Conservation (phyloP, 148 eudicot genomes). For the Camellia sinensis region DNA sequence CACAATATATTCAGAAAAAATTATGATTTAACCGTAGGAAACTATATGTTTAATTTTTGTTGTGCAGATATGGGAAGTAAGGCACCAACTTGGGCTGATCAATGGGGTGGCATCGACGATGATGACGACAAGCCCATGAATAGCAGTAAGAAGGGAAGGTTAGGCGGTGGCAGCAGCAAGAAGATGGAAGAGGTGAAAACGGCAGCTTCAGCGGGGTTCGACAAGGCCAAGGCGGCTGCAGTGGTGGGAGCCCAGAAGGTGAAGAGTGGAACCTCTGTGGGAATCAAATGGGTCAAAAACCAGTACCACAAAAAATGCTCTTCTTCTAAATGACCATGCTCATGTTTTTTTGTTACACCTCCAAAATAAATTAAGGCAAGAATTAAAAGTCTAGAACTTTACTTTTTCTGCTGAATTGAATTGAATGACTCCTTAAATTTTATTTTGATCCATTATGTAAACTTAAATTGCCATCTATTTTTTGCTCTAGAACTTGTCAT, state of each 20-base stretch:
- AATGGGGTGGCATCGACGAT: background rate
- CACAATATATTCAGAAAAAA: too few species aligned
- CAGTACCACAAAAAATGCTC: conserved; percentile 13
- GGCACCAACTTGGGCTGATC: conserved; percentile 13
- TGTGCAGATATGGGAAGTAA: conserved; percentile 18
- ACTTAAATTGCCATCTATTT: too few species aligned
- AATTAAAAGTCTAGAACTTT: too few species aligned
- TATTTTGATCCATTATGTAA: too few species aligned
- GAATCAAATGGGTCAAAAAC: conserved; percentile 22
- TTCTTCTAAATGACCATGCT: background rate
- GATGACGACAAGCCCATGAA: background rate
- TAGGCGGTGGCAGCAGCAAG: conserved; percentile 3
- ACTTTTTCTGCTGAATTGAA: too few species aligned
- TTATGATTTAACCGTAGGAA: too few species aligned
- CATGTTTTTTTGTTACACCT: too few species aligned
- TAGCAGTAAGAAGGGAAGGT: background rate
- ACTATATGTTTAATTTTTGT: too few species aligned
- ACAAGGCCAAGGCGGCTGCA: conserved; percentile 19
- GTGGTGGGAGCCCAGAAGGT: conserved; percentile 21
- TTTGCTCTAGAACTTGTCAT: too few species aligned
- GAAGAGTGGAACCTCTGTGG: conserved; percentile 17
- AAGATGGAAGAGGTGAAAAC: conserved; percentile 22
- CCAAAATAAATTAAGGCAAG: too few species aligned
- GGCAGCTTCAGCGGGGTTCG: conserved; percentile 12
- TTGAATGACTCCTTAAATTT: too few species aligned